A percentile compares a stretch with the other conserved stretches of the same genome.
phyloP scores from a whole-genome alignment of 768 basidiomycete genomes.

The Suillus alpinus region DNA sequence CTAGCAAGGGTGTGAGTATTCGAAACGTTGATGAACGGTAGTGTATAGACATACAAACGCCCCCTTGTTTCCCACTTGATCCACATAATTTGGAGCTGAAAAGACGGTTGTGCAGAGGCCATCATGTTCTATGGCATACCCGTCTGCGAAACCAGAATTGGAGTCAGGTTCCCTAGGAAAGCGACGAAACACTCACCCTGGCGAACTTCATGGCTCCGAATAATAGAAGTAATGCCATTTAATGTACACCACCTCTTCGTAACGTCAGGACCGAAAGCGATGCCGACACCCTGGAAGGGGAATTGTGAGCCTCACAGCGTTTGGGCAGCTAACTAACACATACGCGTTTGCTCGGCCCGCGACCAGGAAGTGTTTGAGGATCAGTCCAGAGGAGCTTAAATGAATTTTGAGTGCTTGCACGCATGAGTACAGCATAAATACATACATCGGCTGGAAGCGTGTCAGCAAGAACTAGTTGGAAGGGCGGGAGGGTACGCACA shows the following conservation, averaged over 20 bases:
- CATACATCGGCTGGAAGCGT: slow-evolving; percentile 57
- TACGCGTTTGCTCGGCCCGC: slow-evolving; percentile 95
- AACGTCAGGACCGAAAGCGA: slow-evolving; percentile 94
- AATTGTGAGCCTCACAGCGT: slow-evolving; percentile 7
- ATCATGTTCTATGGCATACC: slow-evolving; percentile 93
- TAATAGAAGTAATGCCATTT: slow-evolving; percentile 83
- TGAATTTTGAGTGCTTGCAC: slow-evolving; percentile 9
- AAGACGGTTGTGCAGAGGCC: slow-evolving; percentile 95
- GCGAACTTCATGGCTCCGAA: slow-evolving; percentile 96
- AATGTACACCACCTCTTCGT: slow-evolving; percentile 85
- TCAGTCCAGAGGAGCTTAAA: slow-evolving; percentile 90
- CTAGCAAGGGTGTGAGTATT: slow-evolving; percentile 36
- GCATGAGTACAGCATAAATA: neutral
- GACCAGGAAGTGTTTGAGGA: slow-evolving; percentile 83
- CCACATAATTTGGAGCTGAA: slow-evolving; percentile 94
- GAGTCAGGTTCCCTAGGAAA: slow-evolving; percentile 6
- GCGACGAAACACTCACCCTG: slow-evolving; percentile 52
- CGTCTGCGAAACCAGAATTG: slow-evolving; percentile 45
- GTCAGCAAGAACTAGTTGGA: slow-evolving; percentile 8
- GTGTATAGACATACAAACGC: slow-evolving; percentile 65
- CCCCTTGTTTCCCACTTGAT: slow-evolving; percentile 88
- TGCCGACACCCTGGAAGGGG: slow-evolving; percentile 77
- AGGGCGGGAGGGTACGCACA: slow-evolving; percentile 47
- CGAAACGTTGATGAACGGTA: neutral
- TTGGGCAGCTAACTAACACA: slow-evolving; percentile 24